Evolutionary conservation across 805 yeast species (phyloP).

Genomic region (Schwanniomyces occidentalis): DNA sequence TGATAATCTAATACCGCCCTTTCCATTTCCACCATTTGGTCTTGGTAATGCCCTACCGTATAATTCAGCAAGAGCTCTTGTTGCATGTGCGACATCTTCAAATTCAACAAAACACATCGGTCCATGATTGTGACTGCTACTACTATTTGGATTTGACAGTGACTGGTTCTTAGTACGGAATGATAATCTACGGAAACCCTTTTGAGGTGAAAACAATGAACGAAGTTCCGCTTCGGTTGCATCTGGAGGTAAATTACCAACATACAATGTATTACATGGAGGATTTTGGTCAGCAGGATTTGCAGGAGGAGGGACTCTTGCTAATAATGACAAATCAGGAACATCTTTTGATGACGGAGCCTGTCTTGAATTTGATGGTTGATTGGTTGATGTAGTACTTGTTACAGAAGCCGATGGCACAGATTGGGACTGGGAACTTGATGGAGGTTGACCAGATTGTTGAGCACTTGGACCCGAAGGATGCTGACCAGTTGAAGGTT

Average conservation of each 20-base stretch:
- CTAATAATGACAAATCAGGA: constrained; percentile 69
- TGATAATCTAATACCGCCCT: constrained; percentile 93
- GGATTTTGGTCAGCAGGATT: constrained; percentile 99
- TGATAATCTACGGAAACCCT: constrained; percentile 89
- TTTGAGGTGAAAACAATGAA: constrained; percentile 80
- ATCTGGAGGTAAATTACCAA: constrained; percentile 96
- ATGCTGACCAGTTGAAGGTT: constrained; percentile 2
- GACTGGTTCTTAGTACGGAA: constrained; percentile 65
- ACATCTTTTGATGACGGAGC: constrained; percentile 34
- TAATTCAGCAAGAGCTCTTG: constrained; percentile 88
- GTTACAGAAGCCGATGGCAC: constrained; percentile 7
- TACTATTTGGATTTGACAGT: constrained; percentile 24
- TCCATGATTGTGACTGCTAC: constrained; percentile 63
- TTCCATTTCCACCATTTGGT: constrained; percentile 63
- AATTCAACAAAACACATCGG: constrained; percentile 99
- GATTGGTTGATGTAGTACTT: constrained; percentile 7
- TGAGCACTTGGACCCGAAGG: constrained; percentile 2
- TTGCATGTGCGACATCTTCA: constrained; percentile 92
- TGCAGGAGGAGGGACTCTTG: constrained; percentile 87
- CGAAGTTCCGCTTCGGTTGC: constrained; percentile 92
- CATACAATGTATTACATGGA: constrained; percentile 95
- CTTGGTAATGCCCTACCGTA: constrained; percentile 92
- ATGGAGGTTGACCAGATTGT: constrained; percentile 2
- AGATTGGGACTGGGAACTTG: constrained; percentile 6
- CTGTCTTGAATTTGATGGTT: constrained; percentile 10